These are phyloP conservation scores for Cutaneotrichosporon cyanovorans DNA, from an alignment of 1,284 basidiomycete genomes.

Conservation along the genomic window DNA sequence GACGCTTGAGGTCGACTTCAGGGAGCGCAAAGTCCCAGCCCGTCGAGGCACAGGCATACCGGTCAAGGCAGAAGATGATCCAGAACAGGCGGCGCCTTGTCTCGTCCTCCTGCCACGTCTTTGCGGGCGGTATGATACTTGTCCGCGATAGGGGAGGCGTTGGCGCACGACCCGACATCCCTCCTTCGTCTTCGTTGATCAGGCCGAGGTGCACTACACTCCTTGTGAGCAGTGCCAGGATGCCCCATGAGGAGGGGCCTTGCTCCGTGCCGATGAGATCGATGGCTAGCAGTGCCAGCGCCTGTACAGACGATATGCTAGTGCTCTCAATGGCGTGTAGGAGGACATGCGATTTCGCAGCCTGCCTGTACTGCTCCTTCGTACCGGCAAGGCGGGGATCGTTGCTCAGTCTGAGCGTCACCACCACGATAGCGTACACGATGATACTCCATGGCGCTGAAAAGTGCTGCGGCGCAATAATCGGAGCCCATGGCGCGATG, in stretches of 20 bases:
- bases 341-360: slow-evolving; percentile 43
- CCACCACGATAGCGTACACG: slow-evolving; percentile 44
- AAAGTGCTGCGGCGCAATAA: slow-evolving; percentile 30
- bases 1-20: slow-evolving; percentile 38
- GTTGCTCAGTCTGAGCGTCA: slow-evolving; percentile 36
- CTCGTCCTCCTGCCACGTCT: slow-evolving; percentile 44
- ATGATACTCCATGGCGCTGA: slow-evolving; percentile 40
- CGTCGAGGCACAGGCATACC: slow-evolving; percentile 43
- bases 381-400: slow-evolving; percentile 31
- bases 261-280: slow-evolving; percentile 45
- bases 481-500: slow-evolving; percentile 45
- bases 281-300: slow-evolving; percentile 41
- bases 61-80: slow-evolving; percentile 44
- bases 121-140: slow-evolving; percentile 38
- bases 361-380: slow-evolving; percentile 27
- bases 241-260: slow-evolving; percentile 42
- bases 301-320: slow-evolving; percentile 40
- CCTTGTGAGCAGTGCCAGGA: slow-evolving; percentile 41
- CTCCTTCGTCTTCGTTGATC: slow-evolving; percentile 30
- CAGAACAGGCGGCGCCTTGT: slow-evolving; percentile 41
- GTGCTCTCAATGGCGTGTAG: slow-evolving; percentile 43
- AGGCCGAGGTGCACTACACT: slow-evolving; percentile 43
- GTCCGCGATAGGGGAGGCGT: slow-evolving; percentile 33
- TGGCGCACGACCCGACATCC: slow-evolving; percentile 2
- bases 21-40: slow-evolving; percentile 46